These are phyloP conservation scores for Gomphus bonarii DNA, from an alignment of 1,284 basidiomycete genomes.

Conservation along the genomic window DNA sequence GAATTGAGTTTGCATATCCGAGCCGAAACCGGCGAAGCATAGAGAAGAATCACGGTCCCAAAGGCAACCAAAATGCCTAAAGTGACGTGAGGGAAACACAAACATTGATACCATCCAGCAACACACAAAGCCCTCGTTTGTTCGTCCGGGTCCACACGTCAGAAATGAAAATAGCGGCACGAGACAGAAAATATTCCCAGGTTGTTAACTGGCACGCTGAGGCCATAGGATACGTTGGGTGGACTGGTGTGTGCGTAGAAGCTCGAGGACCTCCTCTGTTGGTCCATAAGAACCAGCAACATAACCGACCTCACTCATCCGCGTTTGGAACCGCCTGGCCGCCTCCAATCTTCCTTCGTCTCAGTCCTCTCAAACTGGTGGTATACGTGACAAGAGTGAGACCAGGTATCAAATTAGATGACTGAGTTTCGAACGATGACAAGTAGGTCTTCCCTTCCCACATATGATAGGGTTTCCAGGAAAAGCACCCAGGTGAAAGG, in stretches of 20 bases:
- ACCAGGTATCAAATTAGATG: constrained; percentile 1
- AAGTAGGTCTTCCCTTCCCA: constrained; percentile 1
- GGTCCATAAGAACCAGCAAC: constrained; percentile 4
- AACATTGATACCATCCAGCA: background rate
- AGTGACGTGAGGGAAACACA: background rate
- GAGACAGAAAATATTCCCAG: too few species aligned
- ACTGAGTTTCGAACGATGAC: background rate
- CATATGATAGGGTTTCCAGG: background rate
- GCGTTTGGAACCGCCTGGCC: background rate
- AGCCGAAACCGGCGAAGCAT: background rate
- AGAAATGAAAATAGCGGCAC: background rate
- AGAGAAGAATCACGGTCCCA: background rate
- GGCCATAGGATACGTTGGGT: background rate
- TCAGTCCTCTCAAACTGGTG: constrained; percentile 5
- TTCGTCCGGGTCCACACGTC: background rate
- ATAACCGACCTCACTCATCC: constrained; percentile 5
- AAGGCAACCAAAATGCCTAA: background rate
- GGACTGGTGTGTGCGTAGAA: background rate
- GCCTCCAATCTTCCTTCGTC: background rate
- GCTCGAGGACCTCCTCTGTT: background rate
- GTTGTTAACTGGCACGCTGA: background rate
- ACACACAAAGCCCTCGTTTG: background rate
- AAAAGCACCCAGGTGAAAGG: constrained; percentile 6
- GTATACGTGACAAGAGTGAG: constrained; percentile 11
- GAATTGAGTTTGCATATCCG: too few species aligned